Evolutionary conservation across 2,329 filamentous ascomycete genomes (phyloP).

Genomic region (Ophiostoma pallidulum): DNA sequence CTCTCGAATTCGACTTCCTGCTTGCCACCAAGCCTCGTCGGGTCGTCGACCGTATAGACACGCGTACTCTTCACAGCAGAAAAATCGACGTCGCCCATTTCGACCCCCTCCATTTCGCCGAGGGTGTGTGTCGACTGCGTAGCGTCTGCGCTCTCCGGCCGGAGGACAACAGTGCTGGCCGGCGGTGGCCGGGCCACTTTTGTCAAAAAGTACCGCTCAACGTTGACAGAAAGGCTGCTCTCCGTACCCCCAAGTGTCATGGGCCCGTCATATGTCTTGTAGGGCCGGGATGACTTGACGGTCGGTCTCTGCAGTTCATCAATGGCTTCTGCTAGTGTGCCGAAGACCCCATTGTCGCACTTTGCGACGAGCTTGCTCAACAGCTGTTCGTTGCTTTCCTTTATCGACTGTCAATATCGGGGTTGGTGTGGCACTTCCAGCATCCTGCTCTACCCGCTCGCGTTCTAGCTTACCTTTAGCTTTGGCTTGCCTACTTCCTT

Average conservation of each 20-base stretch:
- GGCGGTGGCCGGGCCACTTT: constrained; percentile 64
- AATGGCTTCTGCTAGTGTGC: constrained; percentile 80
- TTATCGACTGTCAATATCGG: background rate
- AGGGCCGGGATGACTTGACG: constrained; percentile 65
- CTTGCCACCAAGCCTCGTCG: constrained; percentile 65
- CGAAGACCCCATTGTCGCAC: constrained; percentile 61
- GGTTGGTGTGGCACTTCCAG: background rate
- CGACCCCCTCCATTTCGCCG: constrained; percentile 40
- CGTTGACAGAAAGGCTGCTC: constrained; percentile 68
- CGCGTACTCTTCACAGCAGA: constrained; percentile 66
- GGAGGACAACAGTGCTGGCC: constrained; percentile 66
- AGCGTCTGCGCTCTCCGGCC: constrained; percentile 33
- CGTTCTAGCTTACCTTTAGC: constrained; percentile 46
- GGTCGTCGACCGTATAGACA: constrained; percentile 72
- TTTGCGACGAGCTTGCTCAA: constrained; percentile 56
- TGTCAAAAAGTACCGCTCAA: constrained; percentile 85
- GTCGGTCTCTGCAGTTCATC: constrained; percentile 68
- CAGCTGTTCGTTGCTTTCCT: constrained; percentile 63
- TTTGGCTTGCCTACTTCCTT: constrained; percentile 80
- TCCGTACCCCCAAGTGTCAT: constrained; percentile 72
- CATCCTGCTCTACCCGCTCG: background rate
- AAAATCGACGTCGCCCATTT: constrained; percentile 39
- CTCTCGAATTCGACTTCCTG: constrained; percentile 71
- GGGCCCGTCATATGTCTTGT: constrained; percentile 68
- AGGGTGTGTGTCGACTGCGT: constrained; percentile 44